Percentiles rank a stretch among this genome's conserved stretches.
Evolutionary conservation across 2,329 filamentous ascomycete genomes (phyloP).

Genomic region (Calonectria ilicicola): DNA sequence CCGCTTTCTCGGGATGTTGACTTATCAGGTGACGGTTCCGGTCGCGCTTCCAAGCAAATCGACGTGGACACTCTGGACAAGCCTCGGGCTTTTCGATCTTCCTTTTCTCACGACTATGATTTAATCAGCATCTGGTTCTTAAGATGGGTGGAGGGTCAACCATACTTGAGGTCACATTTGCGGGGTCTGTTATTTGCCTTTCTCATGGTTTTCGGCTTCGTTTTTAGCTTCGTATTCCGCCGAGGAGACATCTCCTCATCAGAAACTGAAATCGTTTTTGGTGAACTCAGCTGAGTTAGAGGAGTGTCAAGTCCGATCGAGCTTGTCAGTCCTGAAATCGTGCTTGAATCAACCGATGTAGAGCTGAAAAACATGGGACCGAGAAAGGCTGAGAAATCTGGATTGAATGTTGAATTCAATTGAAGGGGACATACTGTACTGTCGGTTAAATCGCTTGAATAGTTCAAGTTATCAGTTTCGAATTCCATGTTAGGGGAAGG

Average conservation of each 20-base stretch:
- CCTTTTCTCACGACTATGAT: neutral
- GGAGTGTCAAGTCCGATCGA: neutral
- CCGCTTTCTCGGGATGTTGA: neutral
- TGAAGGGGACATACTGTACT: neutral
- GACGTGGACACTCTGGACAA: neutral
- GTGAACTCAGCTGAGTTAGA: neutral
- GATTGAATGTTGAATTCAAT: neutral
- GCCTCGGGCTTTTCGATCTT: neutral
- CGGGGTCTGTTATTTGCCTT: neutral
- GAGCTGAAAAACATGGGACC: neutral
- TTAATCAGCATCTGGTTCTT: neutral
- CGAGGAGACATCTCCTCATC: neutral
- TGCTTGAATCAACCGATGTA: neutral
- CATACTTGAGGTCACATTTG: neutral
- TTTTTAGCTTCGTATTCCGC: neutral
- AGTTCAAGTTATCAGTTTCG: neutral
- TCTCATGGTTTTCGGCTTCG: neutral
- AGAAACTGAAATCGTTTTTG: neutral
- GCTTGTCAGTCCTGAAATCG: neutral
- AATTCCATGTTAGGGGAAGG: neutral
- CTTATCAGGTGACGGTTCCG: neutral
- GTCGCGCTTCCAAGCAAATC: neutral
- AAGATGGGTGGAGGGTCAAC: neutral
- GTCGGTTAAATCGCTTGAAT: neutral
- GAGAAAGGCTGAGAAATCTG: neutral